Percentiles rank a stretch among this genome's conserved stretches.
Evolutionary conservation across 2,329 filamentous ascomycete genomes (phyloP).

Genomic region (Cladosporium austrohemisphaericum): DNA sequence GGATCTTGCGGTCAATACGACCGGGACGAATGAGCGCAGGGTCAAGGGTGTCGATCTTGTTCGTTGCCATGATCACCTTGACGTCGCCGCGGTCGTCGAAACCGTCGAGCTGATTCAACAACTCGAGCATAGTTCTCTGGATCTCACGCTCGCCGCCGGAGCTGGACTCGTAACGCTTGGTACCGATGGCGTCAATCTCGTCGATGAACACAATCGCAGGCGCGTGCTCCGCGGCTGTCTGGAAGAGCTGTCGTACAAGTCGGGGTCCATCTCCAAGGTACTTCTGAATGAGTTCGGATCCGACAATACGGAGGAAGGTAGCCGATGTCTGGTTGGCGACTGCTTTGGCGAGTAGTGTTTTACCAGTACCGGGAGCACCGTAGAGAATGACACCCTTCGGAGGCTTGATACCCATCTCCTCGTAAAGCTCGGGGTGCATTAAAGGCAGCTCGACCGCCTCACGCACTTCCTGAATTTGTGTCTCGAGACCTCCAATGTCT

Average conservation of each 20-base stretch:
- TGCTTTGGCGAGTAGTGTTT: slow-evolving; percentile 91
- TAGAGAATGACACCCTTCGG: slow-evolving; percentile 99
- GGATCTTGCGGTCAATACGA: slow-evolving; percentile 97
- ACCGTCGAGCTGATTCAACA: slow-evolving; percentile 96
- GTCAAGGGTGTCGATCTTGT: slow-evolving; percentile 98
- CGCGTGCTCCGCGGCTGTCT: slow-evolving; percentile 91
- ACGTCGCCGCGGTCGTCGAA: slow-evolving; percentile 98
- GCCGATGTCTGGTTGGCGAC: slow-evolving; percentile 99
- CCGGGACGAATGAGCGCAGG: slow-evolving; percentile 93
- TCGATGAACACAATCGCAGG: slow-evolving; percentile 99
- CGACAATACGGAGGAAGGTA: slow-evolving; percentile 95
- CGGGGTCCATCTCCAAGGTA: slow-evolving; percentile 95
- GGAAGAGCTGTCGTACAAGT: slow-evolving; percentile 92
- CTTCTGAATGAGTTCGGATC: slow-evolving; percentile 96
- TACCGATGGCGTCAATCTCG: slow-evolving; percentile 97
- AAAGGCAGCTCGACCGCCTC: slow-evolving; percentile 95
- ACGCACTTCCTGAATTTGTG: slow-evolving; percentile 94
- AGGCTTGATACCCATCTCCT: slow-evolving; percentile 99
- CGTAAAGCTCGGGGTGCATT: slow-evolving; percentile 93
- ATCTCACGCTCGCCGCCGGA: slow-evolving; percentile 96
- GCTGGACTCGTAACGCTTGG: slow-evolving; percentile 96
- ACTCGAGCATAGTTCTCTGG: slow-evolving; percentile 96
- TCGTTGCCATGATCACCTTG: slow-evolving; percentile 99
- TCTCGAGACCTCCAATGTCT: slow-evolving; percentile 93
- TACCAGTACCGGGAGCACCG: slow-evolving; percentile 93